These are phyloP conservation scores for Citeromyces hawaiiensis DNA, from an alignment of 1,139 yeast genomes.

Conservation along the genomic window DNA sequence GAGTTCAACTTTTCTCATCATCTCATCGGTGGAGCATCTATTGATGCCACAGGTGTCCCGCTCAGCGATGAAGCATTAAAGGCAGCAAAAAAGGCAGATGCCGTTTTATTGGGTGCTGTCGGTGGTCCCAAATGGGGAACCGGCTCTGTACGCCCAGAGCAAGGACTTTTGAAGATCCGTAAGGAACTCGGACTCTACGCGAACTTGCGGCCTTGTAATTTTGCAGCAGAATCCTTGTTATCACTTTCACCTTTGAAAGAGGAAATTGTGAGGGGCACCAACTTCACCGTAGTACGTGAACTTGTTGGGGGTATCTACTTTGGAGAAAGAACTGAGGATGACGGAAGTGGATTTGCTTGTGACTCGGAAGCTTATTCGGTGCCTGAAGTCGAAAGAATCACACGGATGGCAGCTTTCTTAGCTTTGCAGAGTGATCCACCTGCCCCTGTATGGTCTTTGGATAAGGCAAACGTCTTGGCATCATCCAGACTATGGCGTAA, in stretches of 20 bases:
- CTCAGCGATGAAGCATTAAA: constrained; percentile 78
- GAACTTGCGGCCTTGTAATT: constrained; percentile 91
- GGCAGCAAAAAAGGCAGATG: constrained; percentile 83
- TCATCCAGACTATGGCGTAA: constrained; percentile 93
- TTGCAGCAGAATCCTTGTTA: constrained; percentile 74
- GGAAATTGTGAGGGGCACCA: constrained; percentile 78
- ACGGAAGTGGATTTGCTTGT: constrained; percentile 75
- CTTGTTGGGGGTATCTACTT: constrained; percentile 96
- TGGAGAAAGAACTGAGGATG: constrained; percentile 90
- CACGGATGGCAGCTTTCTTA: constrained; percentile 96
- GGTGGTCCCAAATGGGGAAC: constrained; percentile 99
- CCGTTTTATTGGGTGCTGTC: constrained; percentile 91
- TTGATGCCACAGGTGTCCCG: constrained; percentile 91
- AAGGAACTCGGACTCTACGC: constrained; percentile 92
- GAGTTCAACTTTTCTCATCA: constrained; percentile 70
- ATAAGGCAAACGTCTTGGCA: constrained; percentile 95
- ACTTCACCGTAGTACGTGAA: constrained; percentile 88
- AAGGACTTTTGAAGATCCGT: constrained; percentile 85
- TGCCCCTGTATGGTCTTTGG: constrained; percentile 87
- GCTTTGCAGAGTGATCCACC: constrained; percentile 93
- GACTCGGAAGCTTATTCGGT: constrained; percentile 90
- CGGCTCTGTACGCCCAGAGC: constrained; percentile 91
- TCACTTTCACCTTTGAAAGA: constrained; percentile 81
- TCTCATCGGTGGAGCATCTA: constrained; percentile 95
- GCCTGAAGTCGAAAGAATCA: constrained; percentile 83